These are phyloP conservation scores for Malassezia japonica DNA, from an alignment of 1,284 basidiomycete species.

Conservation along the genomic window DNA sequence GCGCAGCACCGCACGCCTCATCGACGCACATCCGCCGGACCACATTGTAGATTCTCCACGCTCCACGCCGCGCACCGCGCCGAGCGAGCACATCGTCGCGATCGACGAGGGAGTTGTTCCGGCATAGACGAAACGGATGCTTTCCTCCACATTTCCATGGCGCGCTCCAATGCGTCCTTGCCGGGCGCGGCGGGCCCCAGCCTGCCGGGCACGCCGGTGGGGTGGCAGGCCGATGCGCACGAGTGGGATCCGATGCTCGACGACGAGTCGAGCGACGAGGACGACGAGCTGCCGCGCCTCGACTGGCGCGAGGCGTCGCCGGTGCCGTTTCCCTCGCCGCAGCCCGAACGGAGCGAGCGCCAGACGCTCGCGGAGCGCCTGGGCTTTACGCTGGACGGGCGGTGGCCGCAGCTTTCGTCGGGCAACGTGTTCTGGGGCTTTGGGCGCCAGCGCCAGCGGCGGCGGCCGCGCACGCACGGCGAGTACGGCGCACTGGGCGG, in stretches of 20 bases:
- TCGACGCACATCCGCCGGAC: background rate
- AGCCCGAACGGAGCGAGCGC: background rate
- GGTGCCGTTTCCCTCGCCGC: background rate
- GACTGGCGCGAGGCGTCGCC: background rate
- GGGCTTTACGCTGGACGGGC: background rate
- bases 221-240: no score
- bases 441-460: background rate
- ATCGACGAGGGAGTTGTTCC: background rate
- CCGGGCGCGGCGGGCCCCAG: no score
- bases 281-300: background rate
- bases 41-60: background rate
- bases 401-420: background rate
- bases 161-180: no score
- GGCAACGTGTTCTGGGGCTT: constrained; percentile 19
- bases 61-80: background rate
- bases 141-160: no score
- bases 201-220: no score
- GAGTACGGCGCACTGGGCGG: constrained; percentile 4
- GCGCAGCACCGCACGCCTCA: background rate
- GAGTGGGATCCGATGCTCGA: background rate
- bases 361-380: background rate
- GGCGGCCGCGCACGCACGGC: background rate
- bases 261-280: background rate
- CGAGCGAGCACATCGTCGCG: background rate
- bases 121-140: no score